These are phyloP conservation scores for Yamadazyma taylorii DNA, from an alignment of 1,139 yeast genomes.

Conservation along the genomic window DNA sequence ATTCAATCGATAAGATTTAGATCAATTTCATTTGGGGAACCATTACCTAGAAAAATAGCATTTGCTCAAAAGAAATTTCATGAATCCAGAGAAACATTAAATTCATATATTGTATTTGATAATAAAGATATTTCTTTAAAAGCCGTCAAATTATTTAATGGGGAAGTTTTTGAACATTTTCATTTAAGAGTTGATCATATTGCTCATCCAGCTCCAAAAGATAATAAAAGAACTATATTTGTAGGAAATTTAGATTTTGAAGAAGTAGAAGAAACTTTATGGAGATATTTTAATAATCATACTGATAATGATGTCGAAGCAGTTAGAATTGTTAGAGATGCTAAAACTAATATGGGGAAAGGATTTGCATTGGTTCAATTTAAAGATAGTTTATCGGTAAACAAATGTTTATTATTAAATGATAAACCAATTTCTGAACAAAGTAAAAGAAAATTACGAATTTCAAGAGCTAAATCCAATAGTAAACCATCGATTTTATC, in stretches of 20 bases:
- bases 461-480: constrained; percentile 68
- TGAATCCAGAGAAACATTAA: constrained; percentile 73
- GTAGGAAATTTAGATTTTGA: constrained; percentile 95
- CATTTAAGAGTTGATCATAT: constrained; percentile 92
- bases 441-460: constrained; percentile 67
- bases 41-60: constrained; percentile 90
- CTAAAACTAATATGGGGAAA: constrained; percentile 92
- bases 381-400: constrained; percentile 75
- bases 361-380: constrained; percentile 97
- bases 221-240: constrained; percentile 79
- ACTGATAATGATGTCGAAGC: constrained; percentile 76
- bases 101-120: constrained; percentile 82
- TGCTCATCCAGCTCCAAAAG: constrained; percentile 86
- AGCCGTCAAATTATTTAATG: constrained; percentile 60
- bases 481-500: constrained; percentile 48
- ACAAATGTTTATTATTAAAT: constrained; percentile 76
- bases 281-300: constrained; percentile 69
- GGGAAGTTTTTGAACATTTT: constrained; percentile 61
- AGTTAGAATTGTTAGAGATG: constrained; percentile 86
- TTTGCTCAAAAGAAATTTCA: constrained; percentile 80
- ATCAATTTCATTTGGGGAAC: constrained; percentile 86
- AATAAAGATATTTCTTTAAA: constrained; percentile 53
- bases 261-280: constrained; percentile 83
- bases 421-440: constrained; percentile 60
- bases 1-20: constrained; percentile 83